Conservation (phyloP, 371 early-diverging fungal genomes). For the Mucor lusitanicus region DNA sequence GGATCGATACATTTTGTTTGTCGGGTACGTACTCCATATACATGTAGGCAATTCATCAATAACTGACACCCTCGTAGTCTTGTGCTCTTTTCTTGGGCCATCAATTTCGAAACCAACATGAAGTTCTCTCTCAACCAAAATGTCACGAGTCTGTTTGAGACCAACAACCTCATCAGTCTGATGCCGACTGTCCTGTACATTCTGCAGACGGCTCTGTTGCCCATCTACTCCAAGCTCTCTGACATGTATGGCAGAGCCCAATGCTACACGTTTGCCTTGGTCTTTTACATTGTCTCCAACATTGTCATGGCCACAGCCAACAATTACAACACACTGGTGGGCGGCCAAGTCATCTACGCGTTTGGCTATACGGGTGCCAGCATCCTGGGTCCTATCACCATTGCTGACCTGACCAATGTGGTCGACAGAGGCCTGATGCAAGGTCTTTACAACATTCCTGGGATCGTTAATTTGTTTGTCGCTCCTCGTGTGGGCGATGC, state of each 20-base stretch:
- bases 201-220: constrained; percentile 29
- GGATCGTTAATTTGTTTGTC: constrained; percentile 33
- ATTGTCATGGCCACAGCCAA: constrained; percentile 26
- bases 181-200: constrained; percentile 27
- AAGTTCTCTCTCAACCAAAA: constrained; percentile 15
- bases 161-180: constrained; percentile 28
- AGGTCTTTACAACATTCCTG: constrained; percentile 33
- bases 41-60: background rate
- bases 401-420: constrained; percentile 41
- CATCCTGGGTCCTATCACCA: constrained; percentile 35
- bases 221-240: constrained; percentile 34
- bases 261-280: constrained; percentile 18
- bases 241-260: constrained; percentile 32
- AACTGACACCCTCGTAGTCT: constrained; percentile 13
- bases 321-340: constrained; percentile 19
- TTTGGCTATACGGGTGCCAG: constrained; percentile 39
- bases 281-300: constrained; percentile 22
- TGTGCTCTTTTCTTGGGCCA: constrained; percentile 27
- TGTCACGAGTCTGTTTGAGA: constrained; percentile 19
- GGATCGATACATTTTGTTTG: constrained; percentile 22
- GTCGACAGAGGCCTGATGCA: constrained; percentile 40
- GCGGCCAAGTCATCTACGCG: constrained; percentile 33
- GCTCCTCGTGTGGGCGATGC: constrained; percentile 25
- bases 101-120: constrained; percentile 19
- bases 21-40: constrained; percentile 22